Conservation (phyloP, 306 rosid genomes). For the Quercus cerris region DNA sequence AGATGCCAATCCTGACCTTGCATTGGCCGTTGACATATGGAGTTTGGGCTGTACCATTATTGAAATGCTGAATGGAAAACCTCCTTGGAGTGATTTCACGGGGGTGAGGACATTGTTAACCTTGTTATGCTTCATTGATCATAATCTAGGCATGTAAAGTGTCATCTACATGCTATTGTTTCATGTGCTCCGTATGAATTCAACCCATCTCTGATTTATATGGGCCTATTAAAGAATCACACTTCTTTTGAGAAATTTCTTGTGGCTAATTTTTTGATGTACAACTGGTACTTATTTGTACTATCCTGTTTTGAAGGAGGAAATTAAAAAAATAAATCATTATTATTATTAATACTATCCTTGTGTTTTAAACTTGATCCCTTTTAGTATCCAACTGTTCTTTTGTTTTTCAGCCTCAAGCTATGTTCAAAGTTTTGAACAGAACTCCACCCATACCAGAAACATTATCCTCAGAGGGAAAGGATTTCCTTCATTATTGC, state of each 20-base stretch:
- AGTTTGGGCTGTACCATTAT: conserved; percentile 94
- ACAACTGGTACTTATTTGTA: background rate
- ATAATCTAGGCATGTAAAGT: conserved; percentile 2
- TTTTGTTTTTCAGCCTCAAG: conserved; percentile 69
- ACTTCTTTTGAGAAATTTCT: background rate
- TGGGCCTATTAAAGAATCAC: background rate
- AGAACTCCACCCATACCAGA: conserved; percentile 74
- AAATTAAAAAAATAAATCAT: background rate
- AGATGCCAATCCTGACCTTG: conserved; percentile 56
- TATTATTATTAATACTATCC: too few species aligned
- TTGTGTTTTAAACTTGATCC: conserved; percentile 3
- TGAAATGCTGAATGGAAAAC: conserved; percentile 90
- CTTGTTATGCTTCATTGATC: conserved; percentile 12
- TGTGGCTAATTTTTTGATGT: background rate
- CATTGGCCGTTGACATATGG: conserved; percentile 94
- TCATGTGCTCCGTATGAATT: background rate
- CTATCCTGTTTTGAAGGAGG: background rate
- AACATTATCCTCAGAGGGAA: conserved; percentile 68
- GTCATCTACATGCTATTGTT: background rate
- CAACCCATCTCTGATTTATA: background rate
- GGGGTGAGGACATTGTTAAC: conserved; percentile 56
- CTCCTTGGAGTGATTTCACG: conserved; percentile 83
- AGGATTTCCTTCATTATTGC: conserved; percentile 75
- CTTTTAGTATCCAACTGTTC: conserved; percentile 14
- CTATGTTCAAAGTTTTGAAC: conserved; percentile 93